Evolutionary conservation across 768 basidiomycete species (phyloP).

Genomic region (Tylopilus sp.): DNA sequence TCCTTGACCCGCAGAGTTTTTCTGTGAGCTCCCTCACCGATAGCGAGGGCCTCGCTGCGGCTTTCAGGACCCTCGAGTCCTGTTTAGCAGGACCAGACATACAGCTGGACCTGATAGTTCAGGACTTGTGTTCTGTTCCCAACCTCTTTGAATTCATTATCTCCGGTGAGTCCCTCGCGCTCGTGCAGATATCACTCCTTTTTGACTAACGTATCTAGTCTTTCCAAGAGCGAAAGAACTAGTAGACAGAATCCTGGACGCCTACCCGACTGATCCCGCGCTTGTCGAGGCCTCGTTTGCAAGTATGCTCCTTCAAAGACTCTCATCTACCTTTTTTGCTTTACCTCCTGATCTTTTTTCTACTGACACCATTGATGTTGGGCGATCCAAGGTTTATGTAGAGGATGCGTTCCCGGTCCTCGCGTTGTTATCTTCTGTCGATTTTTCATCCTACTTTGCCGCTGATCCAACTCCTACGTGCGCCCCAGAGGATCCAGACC

Average conservation of each 20-base stretch:
- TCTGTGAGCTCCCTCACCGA: conserved; percentile 15
- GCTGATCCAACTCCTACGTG: background rate
- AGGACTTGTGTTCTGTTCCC: conserved; percentile 26
- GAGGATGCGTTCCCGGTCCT: conserved; percentile 23
- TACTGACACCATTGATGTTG: conserved; percentile 10
- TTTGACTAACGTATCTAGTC: conserved; percentile 9
- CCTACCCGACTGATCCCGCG: conserved; percentile 30
- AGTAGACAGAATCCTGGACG: conserved; percentile 28
- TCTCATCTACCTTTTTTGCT: conserved; percentile 26
- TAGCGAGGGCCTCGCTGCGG: conserved; percentile 16
- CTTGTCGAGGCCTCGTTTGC: conserved; percentile 21
- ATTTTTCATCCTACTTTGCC: conserved; percentile 1
- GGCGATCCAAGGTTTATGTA: conserved; percentile 19
- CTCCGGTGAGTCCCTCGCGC: conserved; percentile 20
- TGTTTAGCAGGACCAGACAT: conserved; percentile 25
- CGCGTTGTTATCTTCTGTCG: conserved; percentile 12
- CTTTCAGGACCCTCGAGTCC: conserved; percentile 16
- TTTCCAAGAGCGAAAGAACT: conserved; percentile 13
- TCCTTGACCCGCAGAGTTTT: conserved; percentile 18
- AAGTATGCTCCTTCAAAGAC: conserved; percentile 19
- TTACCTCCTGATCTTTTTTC: conserved; percentile 18
- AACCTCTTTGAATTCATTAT: conserved; percentile 30
- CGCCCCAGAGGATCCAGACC: conserved; percentile 1
- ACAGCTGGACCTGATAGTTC: conserved; percentile 22
- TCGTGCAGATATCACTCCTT: background rate